Evolutionary conservation across 2,329 filamentous ascomycete genomes (phyloP).

Genomic region (Fusarium sublunatum): DNA sequence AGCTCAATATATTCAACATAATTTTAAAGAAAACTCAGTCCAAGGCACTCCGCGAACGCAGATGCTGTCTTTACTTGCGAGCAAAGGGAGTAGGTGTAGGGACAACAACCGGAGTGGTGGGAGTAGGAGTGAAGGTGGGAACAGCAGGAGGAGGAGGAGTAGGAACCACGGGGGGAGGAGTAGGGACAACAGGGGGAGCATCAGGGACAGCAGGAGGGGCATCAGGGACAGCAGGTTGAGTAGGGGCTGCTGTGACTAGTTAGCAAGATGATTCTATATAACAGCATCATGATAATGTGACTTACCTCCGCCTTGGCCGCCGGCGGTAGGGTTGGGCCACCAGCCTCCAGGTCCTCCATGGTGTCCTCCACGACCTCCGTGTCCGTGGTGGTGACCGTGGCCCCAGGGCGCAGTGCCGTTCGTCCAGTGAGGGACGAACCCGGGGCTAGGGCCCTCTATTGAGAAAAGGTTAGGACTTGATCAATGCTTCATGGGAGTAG

Average conservation of each 20-base stretch:
- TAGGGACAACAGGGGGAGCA: slow-evolving; percentile 9
- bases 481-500: not conserved
- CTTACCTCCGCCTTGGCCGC: slow-evolving; percentile 17
- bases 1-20: not conserved
- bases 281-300: not conserved
- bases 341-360: slow-evolving; percentile 16
- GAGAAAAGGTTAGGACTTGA: not conserved
- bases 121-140: not conserved
- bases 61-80: slow-evolving; percentile 12
- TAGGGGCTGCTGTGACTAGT: slow-evolving; percentile 8
- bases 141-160: slow-evolving; percentile 1
- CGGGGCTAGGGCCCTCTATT: slow-evolving; percentile 14
- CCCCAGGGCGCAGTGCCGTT: slow-evolving; percentile 25
- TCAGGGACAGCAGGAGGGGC: slow-evolving; percentile 13
- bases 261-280: not conserved
- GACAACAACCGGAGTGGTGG: slow-evolving; percentile 5
- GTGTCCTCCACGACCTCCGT: slow-evolving; percentile 9
- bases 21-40: not conserved
- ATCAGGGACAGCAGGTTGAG: slow-evolving; percentile 10
- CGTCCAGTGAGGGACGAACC: slow-evolving; percentile 7
- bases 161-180: not conserved
- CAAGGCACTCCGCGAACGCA: not conserved
- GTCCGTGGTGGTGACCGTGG: not conserved
- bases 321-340: slow-evolving; percentile 13
- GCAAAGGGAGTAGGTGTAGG: slow-evolving; percentile 27